Base-by-base conservation (phyloP, 208 protist species). In the Trypanosoma grayi region DNA sequence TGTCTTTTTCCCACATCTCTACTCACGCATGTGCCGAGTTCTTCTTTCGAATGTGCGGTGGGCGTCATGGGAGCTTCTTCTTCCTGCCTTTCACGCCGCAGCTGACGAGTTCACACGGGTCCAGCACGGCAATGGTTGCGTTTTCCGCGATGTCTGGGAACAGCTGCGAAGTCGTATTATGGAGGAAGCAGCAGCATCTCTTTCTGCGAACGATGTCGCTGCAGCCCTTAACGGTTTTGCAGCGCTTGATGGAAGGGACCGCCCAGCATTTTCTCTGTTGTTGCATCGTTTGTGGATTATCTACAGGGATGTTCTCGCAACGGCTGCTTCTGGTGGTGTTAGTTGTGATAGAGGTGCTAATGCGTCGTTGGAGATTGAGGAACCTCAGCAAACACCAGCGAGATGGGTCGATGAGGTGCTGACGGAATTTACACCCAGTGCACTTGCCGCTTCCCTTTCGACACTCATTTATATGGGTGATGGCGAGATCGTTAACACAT, bases 111-210 rank as follows among this genome's bases (percentile, higher is more conserved):
- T 81, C 58, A 81, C 74, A 34, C 70, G 75, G 16, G 75, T 81
- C 0, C 50, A 74, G 16, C 72, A 70, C 27, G 50, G 60, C 2
- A 76, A 81, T 56, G 81, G 61, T 7, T 80, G 70, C 30, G 62
- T 88, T 31, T 94, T 94, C 51, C 67, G 64, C 5, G 87, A 94
- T 65, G 84, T 83, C 1, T 94, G 87, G 87, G 81, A 92, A 56
- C 66, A 83, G 34, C 60, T 94, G 53, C 75, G 87, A 13, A 53
- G 44, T 22, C 83, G 87, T 13, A 45, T 94, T 30, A 60, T 92
- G 54, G 51, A 60, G 7, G 60, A 69, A 5, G 68, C 66, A 4
- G 73, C 51, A 24, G 39, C 52, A 24, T 59, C 60, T 33, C 61
- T 79, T 18, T n/a, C 4, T 25, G 25, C 75, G 14, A 44, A 55